Percentiles rank a stretch among this genome's conserved stretches.
These are phyloP conservation scores for Letharia lupina DNA, from an alignment of 495 filamentous ascomycete species.

Conservation along the genomic window DNA sequence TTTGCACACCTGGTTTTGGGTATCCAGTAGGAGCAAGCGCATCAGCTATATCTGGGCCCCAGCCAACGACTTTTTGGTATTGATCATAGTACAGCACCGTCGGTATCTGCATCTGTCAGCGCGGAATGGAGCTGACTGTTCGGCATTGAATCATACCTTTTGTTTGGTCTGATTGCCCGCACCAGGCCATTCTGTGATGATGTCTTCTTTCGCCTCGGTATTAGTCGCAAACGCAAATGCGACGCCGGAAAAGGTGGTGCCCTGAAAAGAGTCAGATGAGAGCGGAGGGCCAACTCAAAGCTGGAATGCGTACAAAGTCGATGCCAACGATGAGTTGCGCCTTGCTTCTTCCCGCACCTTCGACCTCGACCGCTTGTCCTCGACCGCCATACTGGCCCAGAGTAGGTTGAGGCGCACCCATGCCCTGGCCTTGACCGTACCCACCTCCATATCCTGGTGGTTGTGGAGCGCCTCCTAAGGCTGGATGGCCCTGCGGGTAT, in stretches of 20 bases:
- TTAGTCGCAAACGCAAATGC: constrained; percentile 74
- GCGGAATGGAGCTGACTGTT: neutral
- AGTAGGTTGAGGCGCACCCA: constrained; percentile 30
- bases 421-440: constrained; percentile 30
- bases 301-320: constrained; percentile 43
- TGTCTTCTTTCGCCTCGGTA: constrained; percentile 67
- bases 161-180: constrained; percentile 70
- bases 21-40: constrained; percentile 71
- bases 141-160: constrained; percentile 41
- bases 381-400: constrained; percentile 42
- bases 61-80: constrained; percentile 74
- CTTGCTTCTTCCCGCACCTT: constrained; percentile 69
- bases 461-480: constrained; percentile 37
- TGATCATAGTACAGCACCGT: constrained; percentile 78
- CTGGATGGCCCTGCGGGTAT: constrained; percentile 44
- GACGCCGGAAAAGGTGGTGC: constrained; percentile 72
- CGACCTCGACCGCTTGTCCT: constrained; percentile 67
- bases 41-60: constrained; percentile 74
- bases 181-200: constrained; percentile 73
- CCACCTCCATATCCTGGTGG: constrained; percentile 42
- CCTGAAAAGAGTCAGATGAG: constrained; percentile 33
- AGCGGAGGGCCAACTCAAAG: neutral
- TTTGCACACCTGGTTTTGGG: constrained; percentile 70
- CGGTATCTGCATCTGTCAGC: constrained; percentile 48
- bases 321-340: constrained; percentile 65